Conservation (phyloP, 202 grass and related monocot genomes). For the Setaria viridis region DNA sequence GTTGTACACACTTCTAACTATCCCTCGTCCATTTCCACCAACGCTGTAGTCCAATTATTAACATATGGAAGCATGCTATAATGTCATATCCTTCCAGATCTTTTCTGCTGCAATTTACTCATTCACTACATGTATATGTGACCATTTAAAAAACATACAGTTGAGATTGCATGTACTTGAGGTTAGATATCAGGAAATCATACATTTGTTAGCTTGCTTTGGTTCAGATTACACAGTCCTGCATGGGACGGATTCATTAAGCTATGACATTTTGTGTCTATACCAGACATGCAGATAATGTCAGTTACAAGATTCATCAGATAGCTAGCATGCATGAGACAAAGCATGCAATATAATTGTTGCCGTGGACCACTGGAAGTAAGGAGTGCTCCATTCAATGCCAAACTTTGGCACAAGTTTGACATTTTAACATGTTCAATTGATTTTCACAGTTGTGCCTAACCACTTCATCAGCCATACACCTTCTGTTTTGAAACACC, state of each 20-base stretch:
- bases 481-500: not conserved
- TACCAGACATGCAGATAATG: conserved; percentile 3
- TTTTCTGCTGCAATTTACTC: conserved; percentile 1
- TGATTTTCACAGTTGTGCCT: too few species aligned
- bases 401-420: not conserved
- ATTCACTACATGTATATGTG: not conserved
- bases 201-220: not conserved
- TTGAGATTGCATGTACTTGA: not conserved
- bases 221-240: not conserved
- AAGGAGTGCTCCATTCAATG: not conserved
- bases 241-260: not conserved
- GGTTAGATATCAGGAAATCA: not conserved
- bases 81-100: not conserved
- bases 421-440: not conserved
- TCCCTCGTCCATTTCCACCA: not conserved
- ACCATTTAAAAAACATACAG: not conserved
- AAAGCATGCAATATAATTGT: not conserved
- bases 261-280: not conserved
- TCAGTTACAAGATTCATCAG: not conserved
- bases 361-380: not conserved
- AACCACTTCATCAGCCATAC: not conserved
- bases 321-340: not conserved
- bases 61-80: conserved; percentile 1
- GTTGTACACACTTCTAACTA: not conserved
- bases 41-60: not conserved